Evolutionary conservation across 2,329 filamentous ascomycete species (phyloP).

Genomic region (Xylaria polymorpha): DNA sequence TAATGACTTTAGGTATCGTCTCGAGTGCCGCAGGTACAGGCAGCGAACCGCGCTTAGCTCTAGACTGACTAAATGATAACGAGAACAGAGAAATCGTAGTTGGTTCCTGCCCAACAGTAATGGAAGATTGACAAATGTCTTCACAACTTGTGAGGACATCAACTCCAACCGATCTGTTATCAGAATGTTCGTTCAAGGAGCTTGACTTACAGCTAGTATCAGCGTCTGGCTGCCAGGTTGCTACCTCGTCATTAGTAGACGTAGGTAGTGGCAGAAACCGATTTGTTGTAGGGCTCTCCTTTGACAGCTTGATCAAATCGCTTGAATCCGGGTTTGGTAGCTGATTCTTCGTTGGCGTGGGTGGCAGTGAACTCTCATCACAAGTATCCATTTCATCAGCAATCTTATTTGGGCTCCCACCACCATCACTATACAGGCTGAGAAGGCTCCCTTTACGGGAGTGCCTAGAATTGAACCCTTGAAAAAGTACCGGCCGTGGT

Average conservation of each 20-base stretch:
- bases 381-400: constrained; percentile 47
- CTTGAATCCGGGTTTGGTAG: constrained; percentile 54
- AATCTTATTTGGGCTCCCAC: constrained; percentile 64
- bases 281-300: constrained; percentile 62
- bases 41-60: constrained; percentile 50
- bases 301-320: constrained; percentile 53
- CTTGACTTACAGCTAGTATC: constrained; percentile 58
- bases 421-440: constrained; percentile 83
- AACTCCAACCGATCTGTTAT: constrained; percentile 36
- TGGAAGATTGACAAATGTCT: constrained; percentile 46
- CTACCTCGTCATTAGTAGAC: constrained; percentile 53
- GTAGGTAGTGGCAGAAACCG: constrained; percentile 57
- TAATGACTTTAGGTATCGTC: constrained; percentile 42
- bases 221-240: constrained; percentile 43
- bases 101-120: constrained; percentile 50
- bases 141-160: constrained; percentile 37
- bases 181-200: constrained; percentile 41
- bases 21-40: constrained; percentile 53
- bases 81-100: constrained; percentile 51
- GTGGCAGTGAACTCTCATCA: constrained; percentile 80
- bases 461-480: constrained; percentile 62
- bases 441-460: constrained; percentile 75
- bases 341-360: constrained; percentile 87
- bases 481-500: constrained; percentile 74
- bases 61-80: constrained; percentile 55